Evolutionary conservation across 2,329 filamentous ascomycete species (phyloP), one percentile per base, ranked within the genome.

Genomic region (Aspergillus fumigatiaffinis): DNA sequence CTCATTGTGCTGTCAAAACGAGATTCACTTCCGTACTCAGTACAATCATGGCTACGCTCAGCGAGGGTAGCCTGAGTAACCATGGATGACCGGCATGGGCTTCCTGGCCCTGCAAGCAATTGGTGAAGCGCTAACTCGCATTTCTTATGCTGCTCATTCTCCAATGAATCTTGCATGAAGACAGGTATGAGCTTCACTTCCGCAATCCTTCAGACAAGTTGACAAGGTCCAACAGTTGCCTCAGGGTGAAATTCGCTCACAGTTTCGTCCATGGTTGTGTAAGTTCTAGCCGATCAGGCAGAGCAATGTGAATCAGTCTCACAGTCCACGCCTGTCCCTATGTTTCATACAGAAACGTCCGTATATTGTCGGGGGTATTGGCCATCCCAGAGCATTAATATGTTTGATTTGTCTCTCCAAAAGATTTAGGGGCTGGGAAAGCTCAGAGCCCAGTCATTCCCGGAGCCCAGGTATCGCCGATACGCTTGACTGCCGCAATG

Each of bases 401-500:
- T 21, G 23, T 4, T 12, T 46, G 42, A 21, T 5, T 20, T 25
- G 4, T 6, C 42, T 1, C 42, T 23, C 12, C 12, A 14, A 23
- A 23, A 23, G 12, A 10, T 25, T 23, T 25, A 12, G 44, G 44
- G 14, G 10, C 44, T 47, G 10, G 6, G 21, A 23, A 14, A 21
- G 90, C 68, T 92, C 91, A 90, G 58, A 90, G 73, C 59, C 65
- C 83, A 59, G 80, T 79, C 51, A 89, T 79, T 8, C 91, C 91
- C 1, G 92, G 91, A 56, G 83, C 84, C 92, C 94, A 99, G 1
- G 77, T 77, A 69, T 93, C 89, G 35, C 92, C 94, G 72, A 99
- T 94, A 64, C 88, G 82, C 72, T 88, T 86, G 71, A 99, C 87
- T 68, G 97, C 92, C 17, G 86, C 84, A 52, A 86, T 83, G 73